Evolutionary conservation across 164 flowering plant species (phyloP).

Genomic region (Chloranthus sessilifolius): DNA sequence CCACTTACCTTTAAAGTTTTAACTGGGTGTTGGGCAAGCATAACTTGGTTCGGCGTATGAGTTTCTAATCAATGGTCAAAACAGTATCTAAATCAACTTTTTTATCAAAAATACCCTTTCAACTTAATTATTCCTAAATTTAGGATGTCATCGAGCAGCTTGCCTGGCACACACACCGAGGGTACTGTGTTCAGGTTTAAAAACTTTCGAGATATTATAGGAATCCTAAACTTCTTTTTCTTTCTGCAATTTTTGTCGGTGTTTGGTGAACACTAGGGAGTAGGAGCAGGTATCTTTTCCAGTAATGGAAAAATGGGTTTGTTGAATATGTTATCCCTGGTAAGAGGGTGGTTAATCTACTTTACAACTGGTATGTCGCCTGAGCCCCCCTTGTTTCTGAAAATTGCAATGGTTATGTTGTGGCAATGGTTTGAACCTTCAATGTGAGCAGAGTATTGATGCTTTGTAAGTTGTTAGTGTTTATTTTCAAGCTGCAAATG

Average conservation of each 20-base stretch:
- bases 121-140: too few relatives aligned
- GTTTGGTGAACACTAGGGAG: constrained; percentile 15
- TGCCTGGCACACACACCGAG: too few relatives aligned
- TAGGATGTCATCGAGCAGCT: too few relatives aligned
- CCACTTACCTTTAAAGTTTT: too few relatives aligned
- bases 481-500: constrained; percentile 43
- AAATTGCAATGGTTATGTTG: constrained; percentile 33
- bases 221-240: not conserved
- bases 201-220: too few relatives aligned
- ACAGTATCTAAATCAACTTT: too few relatives aligned
- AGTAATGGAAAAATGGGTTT: constrained; percentile 14
- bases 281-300: constrained; percentile 27
- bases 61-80: too few relatives aligned
- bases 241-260: constrained; percentile 3
- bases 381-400: constrained; percentile 15
- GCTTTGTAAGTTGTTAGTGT: constrained; percentile 39
- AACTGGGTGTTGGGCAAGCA: too few relatives aligned
- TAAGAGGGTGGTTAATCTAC: constrained; percentile 32
- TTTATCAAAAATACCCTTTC: too few relatives aligned
- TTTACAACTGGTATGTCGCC: constrained; percentile 10
- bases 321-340: constrained; percentile 35
- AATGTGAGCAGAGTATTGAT: constrained; percentile 46
- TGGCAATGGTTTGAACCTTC: constrained; percentile 36
- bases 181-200: too few relatives aligned
- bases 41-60: too few relatives aligned